Conservation (phyloP, 331 rosid genomes). For the Malus hybrid region DNA sequence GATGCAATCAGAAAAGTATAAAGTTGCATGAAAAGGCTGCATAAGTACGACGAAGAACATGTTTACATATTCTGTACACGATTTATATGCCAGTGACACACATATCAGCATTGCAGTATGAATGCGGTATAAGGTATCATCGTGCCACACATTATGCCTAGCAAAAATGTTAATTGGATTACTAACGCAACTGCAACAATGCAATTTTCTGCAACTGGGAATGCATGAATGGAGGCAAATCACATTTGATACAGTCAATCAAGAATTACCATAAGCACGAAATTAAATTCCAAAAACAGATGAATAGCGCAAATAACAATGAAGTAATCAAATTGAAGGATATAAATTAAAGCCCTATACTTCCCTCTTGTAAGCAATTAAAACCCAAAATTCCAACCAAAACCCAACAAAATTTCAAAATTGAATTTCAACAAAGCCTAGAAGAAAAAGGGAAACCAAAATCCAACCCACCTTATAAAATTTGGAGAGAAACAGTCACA, state of each 20-base stretch:
- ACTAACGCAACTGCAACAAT: background rate
- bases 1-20: background rate
- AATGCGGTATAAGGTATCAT: background rate
- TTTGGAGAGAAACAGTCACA: slow-evolving; percentile 23
- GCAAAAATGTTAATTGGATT: background rate
- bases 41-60: background rate
- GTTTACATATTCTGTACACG: background rate
- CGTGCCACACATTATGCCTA: background rate
- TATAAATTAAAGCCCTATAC: background rate
- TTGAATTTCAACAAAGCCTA: background rate
- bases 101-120: no score
- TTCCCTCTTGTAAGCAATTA: background rate
- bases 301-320: background rate
- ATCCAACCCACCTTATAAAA: slow-evolving; percentile 5
- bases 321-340: background rate
- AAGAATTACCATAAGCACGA: background rate
- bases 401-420: background rate
- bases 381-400: background rate
- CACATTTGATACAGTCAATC: background rate
- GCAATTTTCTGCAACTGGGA: background rate
- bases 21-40: background rate
- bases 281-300: background rate
- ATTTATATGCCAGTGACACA: background rate
- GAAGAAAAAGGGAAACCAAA: background rate
- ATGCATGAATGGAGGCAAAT: background rate